phyloP scores from a whole-genome alignment of 169 alveolate genomes.

The Eimeria praecox region DNA sequence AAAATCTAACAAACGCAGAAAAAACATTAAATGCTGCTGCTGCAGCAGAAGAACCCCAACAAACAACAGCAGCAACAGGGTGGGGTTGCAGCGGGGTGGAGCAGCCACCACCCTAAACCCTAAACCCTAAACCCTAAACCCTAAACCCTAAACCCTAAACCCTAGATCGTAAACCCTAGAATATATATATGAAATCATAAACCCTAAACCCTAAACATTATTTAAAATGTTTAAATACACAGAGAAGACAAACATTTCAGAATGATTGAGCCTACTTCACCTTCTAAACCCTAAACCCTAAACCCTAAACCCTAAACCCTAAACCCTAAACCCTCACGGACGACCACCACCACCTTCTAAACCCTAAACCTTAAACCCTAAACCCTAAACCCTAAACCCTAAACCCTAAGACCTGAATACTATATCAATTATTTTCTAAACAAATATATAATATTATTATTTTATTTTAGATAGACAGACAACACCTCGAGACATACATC shows the following conservation, averaged over 20 bases:
- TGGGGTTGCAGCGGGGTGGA: too few species aligned
- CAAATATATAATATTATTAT: too few species aligned
- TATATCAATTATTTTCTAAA: too few species aligned
- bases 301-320: background rate
- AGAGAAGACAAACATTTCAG: too few species aligned
- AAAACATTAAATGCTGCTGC: too few species aligned
- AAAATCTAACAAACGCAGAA: too few species aligned
- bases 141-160: background rate
- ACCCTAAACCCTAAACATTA: slow-evolving; percentile 31
- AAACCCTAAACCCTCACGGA: background rate
- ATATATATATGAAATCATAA: background rate
- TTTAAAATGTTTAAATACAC: too few species aligned
- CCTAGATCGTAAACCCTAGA: background rate
- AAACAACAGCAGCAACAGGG: too few species aligned
- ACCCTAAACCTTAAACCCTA: slow-evolving; percentile 17
- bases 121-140: slow-evolving; percentile 24
- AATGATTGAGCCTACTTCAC: too few species aligned
- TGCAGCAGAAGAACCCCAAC: too few species aligned
- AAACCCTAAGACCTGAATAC: background rate
- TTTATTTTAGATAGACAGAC: too few species aligned
- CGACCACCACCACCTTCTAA: slow-evolving; percentile 4
- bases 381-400: slow-evolving; percentile 23
- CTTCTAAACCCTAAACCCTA: slow-evolving; percentile 21
- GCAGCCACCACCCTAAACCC: slow-evolving; percentile 27
- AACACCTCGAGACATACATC: too few species aligned